Conservation (phyloP, 78 protist species). For the Diacronema lutheri region DNA sequence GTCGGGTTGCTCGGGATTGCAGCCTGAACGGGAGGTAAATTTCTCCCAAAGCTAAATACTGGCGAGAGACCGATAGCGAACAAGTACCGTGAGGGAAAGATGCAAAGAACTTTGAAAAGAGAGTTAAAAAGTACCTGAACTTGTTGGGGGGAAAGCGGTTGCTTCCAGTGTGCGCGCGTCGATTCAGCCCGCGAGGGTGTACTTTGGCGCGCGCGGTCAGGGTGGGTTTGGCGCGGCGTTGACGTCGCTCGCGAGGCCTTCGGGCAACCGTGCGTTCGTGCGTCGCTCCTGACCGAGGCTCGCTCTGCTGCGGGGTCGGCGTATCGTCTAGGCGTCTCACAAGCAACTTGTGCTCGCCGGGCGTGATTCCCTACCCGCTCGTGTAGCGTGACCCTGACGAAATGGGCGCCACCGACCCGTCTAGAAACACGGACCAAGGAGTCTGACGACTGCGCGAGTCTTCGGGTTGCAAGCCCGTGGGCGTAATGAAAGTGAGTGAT, state of each 20-base stretch:
- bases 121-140: conserved; percentile 69
- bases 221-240: not conserved
- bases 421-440: conserved; percentile 97
- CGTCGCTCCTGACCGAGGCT: not conserved
- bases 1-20: conserved; percentile 85
- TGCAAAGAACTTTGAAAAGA: conserved; percentile 88
- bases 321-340: not conserved
- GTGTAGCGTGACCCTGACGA: conserved; percentile 23
- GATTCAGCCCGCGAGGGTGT: not conserved
- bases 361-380: not conserved
- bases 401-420: conserved; percentile 74
- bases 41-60: conserved; percentile 75
- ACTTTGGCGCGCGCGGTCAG: not conserved
- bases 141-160: conserved; percentile 22
- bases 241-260: not conserved
- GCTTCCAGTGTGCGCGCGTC: not conserved
- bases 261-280: not conserved
- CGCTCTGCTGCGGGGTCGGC: not conserved
- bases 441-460: conserved; percentile 81
- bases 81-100: conserved; percentile 92
- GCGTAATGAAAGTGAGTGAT: conserved; percentile 74
- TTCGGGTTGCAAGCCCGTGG: conserved; percentile 42
- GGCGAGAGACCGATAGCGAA: conserved; percentile 83
- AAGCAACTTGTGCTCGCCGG: not conserved
- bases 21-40: conserved; percentile 76